Evolutionary conservation across 2,329 filamentous ascomycete genomes (phyloP).

Genomic region (Aphanocladium album): DNA sequence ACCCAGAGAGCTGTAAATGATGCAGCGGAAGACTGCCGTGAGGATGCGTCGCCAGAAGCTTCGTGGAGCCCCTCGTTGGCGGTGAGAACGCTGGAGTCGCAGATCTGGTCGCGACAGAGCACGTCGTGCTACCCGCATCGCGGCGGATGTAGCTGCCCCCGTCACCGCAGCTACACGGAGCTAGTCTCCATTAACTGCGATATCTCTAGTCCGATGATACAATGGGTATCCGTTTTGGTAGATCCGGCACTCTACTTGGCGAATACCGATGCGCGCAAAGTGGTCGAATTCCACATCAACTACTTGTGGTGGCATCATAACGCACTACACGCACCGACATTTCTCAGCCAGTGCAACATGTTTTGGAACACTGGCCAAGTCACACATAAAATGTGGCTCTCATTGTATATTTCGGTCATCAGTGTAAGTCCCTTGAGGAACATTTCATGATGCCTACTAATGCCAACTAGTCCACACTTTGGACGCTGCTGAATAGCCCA

Average conservation of each 20-base stretch:
- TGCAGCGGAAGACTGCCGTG: not conserved
- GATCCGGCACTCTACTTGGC: conserved; percentile 12
- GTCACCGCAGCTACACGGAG: conserved; percentile 19
- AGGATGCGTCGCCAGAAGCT: not conserved
- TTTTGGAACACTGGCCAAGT: conserved; percentile 21
- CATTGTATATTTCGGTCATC: conserved; percentile 23
- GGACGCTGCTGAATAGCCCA: conserved; percentile 20
- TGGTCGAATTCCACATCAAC: conserved; percentile 22
- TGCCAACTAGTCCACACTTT: conserved; percentile 12
- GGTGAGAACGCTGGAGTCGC: conserved; percentile 31
- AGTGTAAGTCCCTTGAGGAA: not conserved
- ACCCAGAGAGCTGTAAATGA: not conserved
- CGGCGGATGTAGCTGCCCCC: conserved; percentile 24
- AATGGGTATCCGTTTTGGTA: not conserved
- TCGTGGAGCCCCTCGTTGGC: conserved; percentile 9
- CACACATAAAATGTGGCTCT: conserved; percentile 23
- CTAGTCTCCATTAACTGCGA: conserved; percentile 21
- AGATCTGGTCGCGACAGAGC: conserved; percentile 33
- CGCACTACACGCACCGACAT: conserved; percentile 22
- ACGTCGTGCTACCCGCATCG: conserved; percentile 30
- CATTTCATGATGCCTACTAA: not conserved
- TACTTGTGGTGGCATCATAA: conserved; percentile 25
- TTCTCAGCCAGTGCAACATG: conserved; percentile 19
- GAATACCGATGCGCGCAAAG: conserved; percentile 13
- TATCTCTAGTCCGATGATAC: conserved; percentile 14